Base-by-base conservation (phyloP, 2,329 filamentous ascomycete genomes). In the Fusarium miscanthi region DNA sequence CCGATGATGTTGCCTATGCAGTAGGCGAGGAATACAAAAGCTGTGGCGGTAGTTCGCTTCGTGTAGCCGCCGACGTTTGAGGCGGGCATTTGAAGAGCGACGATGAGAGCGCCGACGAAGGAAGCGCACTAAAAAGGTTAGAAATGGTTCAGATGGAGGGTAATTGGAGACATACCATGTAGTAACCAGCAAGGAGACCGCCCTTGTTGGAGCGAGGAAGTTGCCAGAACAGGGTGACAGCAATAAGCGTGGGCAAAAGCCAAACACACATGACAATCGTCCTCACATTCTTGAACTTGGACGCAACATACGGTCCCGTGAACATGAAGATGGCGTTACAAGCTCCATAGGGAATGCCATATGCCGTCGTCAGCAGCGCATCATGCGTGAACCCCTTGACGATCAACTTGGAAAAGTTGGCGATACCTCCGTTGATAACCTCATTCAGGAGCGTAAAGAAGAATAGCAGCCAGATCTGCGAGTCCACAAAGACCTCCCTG, bases 401-500 rank as follows among this genome's bases (percentile, higher is more conserved):
- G 59, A 89, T 80, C 59, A 81, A 71, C 87, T 88, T 88, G 42
- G 85, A 84, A 69, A 89, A 89, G 70, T 87, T 88, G 9, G 87
- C 84, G 13, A 87, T 88, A 0, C 87, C 87, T 6, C 86, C 86
- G 53, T 84, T 89, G 69, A 89, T 84, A 4, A 82, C 79, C 71
- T 89, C 87, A 62, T 89, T 89, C 23, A 88, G 77, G 1, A 89
- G 74, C 82, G 87, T 87, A 78, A 87, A 89, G 45, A 89, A 80
- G 33, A 84, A 82, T 16, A 89, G 79, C 3, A 89, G 79, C 80
- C 85, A 89, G 35, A 88, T 72, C 72, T 88, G 88, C 23, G 85
- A 59, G 66, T 89, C 87, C 8, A 83, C 66, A 5, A 86, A 65
- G 0, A 86, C 85, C 73, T 88, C 86, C 12, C 81, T 80, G 59